These are phyloP conservation scores for Endogone sp. DNA, from an alignment of 192 early-diverging fungal genomes.

Conservation along the genomic window DNA sequence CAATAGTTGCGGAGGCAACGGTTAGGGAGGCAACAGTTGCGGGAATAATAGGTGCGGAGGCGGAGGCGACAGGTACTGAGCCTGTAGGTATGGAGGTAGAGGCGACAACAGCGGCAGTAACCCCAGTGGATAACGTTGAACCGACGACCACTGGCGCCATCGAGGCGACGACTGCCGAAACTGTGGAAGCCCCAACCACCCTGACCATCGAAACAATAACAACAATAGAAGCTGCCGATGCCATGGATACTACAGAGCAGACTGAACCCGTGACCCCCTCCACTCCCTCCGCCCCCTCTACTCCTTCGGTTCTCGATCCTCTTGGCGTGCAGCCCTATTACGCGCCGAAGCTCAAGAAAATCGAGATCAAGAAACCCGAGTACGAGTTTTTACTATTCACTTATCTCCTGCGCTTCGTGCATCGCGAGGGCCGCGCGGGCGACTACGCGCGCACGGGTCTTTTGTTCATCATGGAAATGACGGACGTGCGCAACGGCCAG, in stretches of 20 bases:
- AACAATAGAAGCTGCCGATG: slow-evolving; percentile 9
- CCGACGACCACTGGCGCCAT: slow-evolving; percentile 46
- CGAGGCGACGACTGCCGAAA: slow-evolving; percentile 10
- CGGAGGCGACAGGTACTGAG: no score
- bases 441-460: slow-evolving; percentile 87
- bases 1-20: not conserved
- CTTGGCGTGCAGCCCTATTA: not conserved
- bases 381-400: slow-evolving; percentile 88
- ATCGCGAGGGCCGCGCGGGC: slow-evolving; percentile 78
- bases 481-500: slow-evolving; percentile 34
- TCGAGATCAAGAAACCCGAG: slow-evolving; percentile 46
- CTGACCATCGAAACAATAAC: slow-evolving; percentile 14
- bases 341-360: slow-evolving; percentile 21
- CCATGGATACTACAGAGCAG: not conserved
- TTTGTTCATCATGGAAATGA: slow-evolving; percentile 81
- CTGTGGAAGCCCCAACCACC: slow-evolving; percentile 34
- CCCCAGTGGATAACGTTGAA: no score
- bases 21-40: not conserved
- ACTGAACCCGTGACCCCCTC: slow-evolving; percentile 6
- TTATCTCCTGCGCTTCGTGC: slow-evolving; percentile 86
- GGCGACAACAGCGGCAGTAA: slow-evolving; percentile 23
- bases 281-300: not conserved
- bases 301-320: not conserved
- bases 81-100: not conserved
- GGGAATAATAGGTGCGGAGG: not conserved